Base-by-base conservation (phyloP, 2,329 filamentous ascomycete species). In the Aureobasidium subglaciale region DNA sequence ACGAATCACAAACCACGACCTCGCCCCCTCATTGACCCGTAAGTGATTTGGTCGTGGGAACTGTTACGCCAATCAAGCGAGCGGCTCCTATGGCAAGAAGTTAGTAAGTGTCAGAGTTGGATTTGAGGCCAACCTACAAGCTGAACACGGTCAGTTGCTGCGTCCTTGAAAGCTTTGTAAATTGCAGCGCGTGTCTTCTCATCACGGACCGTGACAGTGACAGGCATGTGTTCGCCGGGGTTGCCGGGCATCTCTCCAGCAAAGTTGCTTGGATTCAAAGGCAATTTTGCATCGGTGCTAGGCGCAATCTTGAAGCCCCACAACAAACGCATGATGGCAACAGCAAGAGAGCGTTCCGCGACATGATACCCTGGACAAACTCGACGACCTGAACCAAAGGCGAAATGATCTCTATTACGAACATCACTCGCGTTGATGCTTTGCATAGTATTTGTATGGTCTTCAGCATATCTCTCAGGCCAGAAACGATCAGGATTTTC, bases 281-380 rank as follows among this genome's bases (percentile, higher is more conserved):
- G 43, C 27, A 46, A 16, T 13, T 37, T 48, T 9, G 45, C 45
- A 16, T 25, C 30, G 4, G 30, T 15, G 11, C 8, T n/a, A 24
- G 30, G 45, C 5, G 18, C 13, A 20, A 71, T 59, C 34, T 65
- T 61, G 57, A 70, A 71, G 0, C 64, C 68, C 68, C 69, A 70
- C 6, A 71, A 53, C 7, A 68, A 65, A 5, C 68, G 63, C 4
- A 66, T 58, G 10, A 70, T 66, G 34, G 68, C 68, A 57, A 70
- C 67, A 42, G 65, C 69, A 5, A 70, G 61, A 2, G 67, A 69
- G 27, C 67, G 66, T 32, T 70, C 68, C 1, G 69, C 69, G 9
- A 71, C 65, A 57, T 70, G 68, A 4, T 69, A 61, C 10, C 68
- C 69, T 9, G 67, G 68, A 58, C 69, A 71, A 2, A 69, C 63